Evolutionary conservation across 2,329 filamentous ascomycete genomes (phyloP).

Genomic region (Xylaria sp.): DNA sequence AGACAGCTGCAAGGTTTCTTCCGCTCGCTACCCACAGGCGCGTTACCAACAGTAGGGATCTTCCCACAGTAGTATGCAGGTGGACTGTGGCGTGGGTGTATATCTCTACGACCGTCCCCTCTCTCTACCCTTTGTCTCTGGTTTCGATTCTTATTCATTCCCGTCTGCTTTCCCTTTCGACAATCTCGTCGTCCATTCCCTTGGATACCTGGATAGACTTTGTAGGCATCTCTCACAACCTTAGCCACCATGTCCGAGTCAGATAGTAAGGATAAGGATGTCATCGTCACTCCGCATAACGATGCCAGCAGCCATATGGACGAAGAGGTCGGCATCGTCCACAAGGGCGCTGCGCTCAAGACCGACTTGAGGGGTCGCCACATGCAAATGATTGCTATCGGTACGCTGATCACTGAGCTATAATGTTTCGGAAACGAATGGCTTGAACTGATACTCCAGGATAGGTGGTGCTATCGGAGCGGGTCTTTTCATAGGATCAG

Average conservation of each 20-base stretch:
- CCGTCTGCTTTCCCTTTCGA: conserved; percentile 9
- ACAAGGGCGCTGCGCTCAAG: conserved; percentile 50
- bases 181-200: conserved; percentile 15
- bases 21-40: conserved; percentile 22
- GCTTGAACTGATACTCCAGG: conserved; percentile 13
- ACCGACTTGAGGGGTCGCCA: conserved; percentile 54
- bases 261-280: conserved; percentile 44
- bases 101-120: conserved; percentile 21
- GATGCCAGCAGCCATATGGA: conserved; percentile 44
- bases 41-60: conserved; percentile 11
- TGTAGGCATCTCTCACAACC: conserved; percentile 4
- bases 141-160: conserved; percentile 13
- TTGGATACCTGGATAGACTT: conserved; percentile 16
- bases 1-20: conserved; percentile 2
- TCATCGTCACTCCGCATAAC: conserved; percentile 35
- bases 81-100: conserved; percentile 16
- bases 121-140: conserved; percentile 6
- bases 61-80: background rate
- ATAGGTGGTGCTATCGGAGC: conserved; percentile 59
- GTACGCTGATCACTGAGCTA: conserved; percentile 43
- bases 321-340: conserved; percentile 53
- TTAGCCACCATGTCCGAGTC: conserved; percentile 43
- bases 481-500: conserved; percentile 78
- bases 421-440: background rate
- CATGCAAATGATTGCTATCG: conserved; percentile 62